phyloP scores from a whole-genome alignment of 148 eudicot genomes.

The Dianthus caryophyllus region DNA sequence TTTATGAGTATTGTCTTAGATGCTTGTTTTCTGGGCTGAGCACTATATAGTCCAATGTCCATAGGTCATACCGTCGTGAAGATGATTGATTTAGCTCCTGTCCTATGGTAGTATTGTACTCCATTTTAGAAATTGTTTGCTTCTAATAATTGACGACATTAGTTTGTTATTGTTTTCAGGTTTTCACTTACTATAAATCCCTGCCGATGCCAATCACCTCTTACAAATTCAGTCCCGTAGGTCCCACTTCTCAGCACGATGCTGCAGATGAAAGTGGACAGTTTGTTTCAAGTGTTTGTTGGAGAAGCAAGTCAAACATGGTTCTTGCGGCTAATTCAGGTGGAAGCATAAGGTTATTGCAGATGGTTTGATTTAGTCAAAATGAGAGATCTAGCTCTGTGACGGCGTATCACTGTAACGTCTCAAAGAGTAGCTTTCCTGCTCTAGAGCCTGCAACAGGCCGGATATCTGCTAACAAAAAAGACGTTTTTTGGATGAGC shows the following conservation, averaged over 20 bases:
- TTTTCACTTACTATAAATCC: conserved; percentile 43
- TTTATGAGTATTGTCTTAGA: neutral
- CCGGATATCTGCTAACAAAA: neutral
- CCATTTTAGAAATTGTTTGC: neutral
- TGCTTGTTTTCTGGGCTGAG: neutral
- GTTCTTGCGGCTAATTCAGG: conserved; percentile 56
- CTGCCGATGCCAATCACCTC: conserved; percentile 58
- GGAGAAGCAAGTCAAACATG: conserved; percentile 47
- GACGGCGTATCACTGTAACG: neutral
- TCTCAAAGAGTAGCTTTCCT: conserved; percentile 2
- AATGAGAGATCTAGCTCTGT: neutral
- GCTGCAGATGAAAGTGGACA: conserved; percentile 35
- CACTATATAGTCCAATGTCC: neutral
- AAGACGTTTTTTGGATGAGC: neutral
- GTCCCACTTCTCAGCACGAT: conserved; percentile 37
- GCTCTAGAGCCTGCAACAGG: neutral
- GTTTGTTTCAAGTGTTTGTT: conserved; percentile 67
- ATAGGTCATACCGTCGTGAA: neutral
- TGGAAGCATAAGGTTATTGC: conserved; percentile 47
- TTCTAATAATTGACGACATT: neutral
- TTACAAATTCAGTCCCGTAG: conserved; percentile 41
- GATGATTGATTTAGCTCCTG: neutral
- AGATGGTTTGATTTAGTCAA: conserved; percentile 26
- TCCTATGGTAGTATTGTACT: neutral
- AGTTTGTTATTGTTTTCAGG: conserved; percentile 32